Evolutionary conservation across 108 stramenopile genomes (phyloP).

Genomic region (Cylindrotheca fusiformis): DNA sequence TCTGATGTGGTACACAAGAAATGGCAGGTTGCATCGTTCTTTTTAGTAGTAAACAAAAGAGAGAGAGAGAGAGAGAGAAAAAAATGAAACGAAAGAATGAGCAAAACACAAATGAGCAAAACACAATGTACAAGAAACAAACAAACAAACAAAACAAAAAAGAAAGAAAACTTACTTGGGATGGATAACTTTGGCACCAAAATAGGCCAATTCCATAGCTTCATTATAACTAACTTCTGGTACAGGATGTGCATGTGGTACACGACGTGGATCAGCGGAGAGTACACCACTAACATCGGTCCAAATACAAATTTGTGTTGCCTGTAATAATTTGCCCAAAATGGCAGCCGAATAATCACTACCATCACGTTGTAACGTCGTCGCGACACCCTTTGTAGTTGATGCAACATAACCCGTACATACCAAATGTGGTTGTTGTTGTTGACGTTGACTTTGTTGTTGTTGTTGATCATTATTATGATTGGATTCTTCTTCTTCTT

Average conservation of each 20-base stretch:
- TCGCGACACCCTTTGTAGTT: constrained; percentile 82
- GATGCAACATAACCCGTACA: constrained; percentile 91
- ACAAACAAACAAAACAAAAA: background rate
- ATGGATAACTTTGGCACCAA: constrained; percentile 83
- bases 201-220: constrained; percentile 93
- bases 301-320: constrained; percentile 79
- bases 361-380: constrained; percentile 86
- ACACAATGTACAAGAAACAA: too few species aligned
- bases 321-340: constrained; percentile 77
- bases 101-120: too few species aligned
- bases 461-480: constrained; percentile 4
- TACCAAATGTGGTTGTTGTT: constrained; percentile 52
- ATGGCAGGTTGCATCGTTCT: constrained; percentile 81
- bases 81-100: too few species aligned
- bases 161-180: constrained; percentile 5
- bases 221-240: constrained; percentile 83
- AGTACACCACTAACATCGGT: constrained; percentile 82
- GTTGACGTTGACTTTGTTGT: constrained; percentile 10
- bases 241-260: constrained; percentile 69
- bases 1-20: constrained; percentile 54
- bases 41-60: too few species aligned
- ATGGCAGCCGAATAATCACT: constrained; percentile 89
- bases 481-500: constrained; percentile 26
- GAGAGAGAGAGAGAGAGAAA: too few species aligned
- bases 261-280: constrained; percentile 84